phyloP scores from a whole-genome alignment of 139 green algal genomes.

The Chlorella sp. region DNA sequence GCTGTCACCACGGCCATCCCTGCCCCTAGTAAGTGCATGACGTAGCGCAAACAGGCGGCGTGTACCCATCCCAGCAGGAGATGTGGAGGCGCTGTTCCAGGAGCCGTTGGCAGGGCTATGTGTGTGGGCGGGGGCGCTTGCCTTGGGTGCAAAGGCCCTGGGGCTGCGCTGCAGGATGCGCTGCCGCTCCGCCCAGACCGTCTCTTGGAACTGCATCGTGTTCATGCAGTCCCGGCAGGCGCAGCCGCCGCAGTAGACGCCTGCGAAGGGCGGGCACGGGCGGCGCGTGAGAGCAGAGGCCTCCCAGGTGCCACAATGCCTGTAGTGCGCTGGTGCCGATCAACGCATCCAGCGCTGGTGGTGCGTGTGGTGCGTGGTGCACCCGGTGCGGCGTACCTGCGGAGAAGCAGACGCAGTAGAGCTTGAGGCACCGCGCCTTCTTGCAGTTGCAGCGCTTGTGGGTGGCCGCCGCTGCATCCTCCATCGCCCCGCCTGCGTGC shows the following conservation, averaged over 20 bases:
- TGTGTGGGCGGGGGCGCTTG: neutral
- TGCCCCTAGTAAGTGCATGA: too few relatives aligned
- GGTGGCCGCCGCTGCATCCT: too few relatives aligned
- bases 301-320: too few relatives aligned
- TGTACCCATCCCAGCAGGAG: too few relatives aligned
- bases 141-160: constrained; percentile 50
- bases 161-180: constrained; percentile 42
- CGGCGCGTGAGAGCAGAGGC: too few relatives aligned
- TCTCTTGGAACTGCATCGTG: constrained; percentile 14
- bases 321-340: neutral
- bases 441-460: constrained; percentile 78
- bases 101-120: too few relatives aligned
- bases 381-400: constrained; percentile 34
- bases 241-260: constrained; percentile 58
- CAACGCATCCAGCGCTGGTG: neutral
- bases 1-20: too few relatives aligned
- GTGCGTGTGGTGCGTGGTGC: neutral
- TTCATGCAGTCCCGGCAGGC: constrained; percentile 58
- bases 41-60: too few relatives aligned
- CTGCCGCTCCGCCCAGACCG: constrained; percentile 29
- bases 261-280: too few relatives aligned
- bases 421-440: constrained; percentile 83
- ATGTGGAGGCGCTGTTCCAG: too few relatives aligned
- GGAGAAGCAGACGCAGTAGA: constrained; percentile 88
- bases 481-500: too few relatives aligned